These are phyloP conservation scores for Xylaria sp. DNA, from an alignment of 495 filamentous ascomycete species.

Conservation along the genomic window DNA sequence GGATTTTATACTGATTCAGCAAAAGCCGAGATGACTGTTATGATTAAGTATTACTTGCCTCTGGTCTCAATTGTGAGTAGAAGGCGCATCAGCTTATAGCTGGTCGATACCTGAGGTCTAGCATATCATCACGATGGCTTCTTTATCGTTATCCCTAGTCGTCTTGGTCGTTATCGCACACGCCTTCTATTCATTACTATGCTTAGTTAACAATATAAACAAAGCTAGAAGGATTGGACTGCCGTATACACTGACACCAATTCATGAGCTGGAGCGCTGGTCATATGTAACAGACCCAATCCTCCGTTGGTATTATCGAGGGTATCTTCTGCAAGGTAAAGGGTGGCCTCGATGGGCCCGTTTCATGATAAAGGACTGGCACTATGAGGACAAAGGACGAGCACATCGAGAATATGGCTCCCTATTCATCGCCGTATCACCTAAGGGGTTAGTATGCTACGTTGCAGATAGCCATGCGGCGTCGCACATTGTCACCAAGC, in stretches of 20 bases:
- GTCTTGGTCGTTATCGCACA: no score
- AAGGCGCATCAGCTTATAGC: no score
- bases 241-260: neutral
- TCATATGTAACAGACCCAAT: constrained; percentile 4
- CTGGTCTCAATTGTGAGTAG: no score
- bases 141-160: no score
- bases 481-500: neutral
- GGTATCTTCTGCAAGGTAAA: constrained; percentile 3
- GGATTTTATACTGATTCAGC: no score
- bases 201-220: neutral
- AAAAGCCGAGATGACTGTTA: no score
- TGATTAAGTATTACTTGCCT: no score
- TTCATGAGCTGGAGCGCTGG: neutral
- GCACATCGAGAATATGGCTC: constrained; percentile 35
- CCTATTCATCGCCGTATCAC: constrained; percentile 32
- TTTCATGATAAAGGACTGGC: constrained; percentile 39
- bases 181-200: neutral
- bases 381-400: constrained; percentile 36
- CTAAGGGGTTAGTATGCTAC: constrained; percentile 12
- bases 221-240: neutral
- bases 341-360: constrained; percentile 38
- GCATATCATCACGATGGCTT: no score
- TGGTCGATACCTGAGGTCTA: no score
- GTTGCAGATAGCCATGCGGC: neutral
- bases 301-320: neutral